These are phyloP conservation scores for Teunomyces barrocoloradensis DNA, from an alignment of 805 yeast genomes.

Conservation along the genomic window DNA sequence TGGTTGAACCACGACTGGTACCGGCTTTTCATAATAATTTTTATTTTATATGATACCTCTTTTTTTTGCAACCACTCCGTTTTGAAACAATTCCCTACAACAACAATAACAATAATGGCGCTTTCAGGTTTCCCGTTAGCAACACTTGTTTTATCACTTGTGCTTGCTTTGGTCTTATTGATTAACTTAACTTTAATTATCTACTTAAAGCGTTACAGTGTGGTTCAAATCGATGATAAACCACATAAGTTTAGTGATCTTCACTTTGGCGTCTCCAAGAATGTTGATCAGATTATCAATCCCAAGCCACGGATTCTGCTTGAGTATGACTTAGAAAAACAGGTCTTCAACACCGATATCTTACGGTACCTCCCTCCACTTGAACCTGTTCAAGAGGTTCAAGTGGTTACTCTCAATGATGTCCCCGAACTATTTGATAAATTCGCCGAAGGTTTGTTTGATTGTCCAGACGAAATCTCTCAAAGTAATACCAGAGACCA, in stretches of 20 bases:
- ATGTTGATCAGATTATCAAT: not conserved
- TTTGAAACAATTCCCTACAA: no score
- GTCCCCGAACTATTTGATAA: conserved; percentile 10
- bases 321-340: not conserved
- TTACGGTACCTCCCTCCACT: not conserved
- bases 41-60: not conserved
- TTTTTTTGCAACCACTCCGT: not conserved
- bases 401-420: not conserved
- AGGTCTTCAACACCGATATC: not conserved
- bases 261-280: not conserved
- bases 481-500: conserved; percentile 1
- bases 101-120: not conserved
- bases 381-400: not conserved
- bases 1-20: not conserved
- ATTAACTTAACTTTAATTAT: not conserved
- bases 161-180: not conserved
- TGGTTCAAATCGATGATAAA: not conserved
- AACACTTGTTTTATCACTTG: not conserved
- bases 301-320: not conserved
- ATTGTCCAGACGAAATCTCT: conserved; percentile 6
- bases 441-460: conserved; percentile 12
- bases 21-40: not conserved
- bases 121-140: conserved; percentile 2
- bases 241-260: not conserved
- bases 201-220: not conserved